Percentiles rank a stretch among this genome's conserved stretches.
These are phyloP conservation scores for Amaranthus tricolor DNA, from an alignment of 179 eudicot species.

Conservation along the genomic window DNA sequence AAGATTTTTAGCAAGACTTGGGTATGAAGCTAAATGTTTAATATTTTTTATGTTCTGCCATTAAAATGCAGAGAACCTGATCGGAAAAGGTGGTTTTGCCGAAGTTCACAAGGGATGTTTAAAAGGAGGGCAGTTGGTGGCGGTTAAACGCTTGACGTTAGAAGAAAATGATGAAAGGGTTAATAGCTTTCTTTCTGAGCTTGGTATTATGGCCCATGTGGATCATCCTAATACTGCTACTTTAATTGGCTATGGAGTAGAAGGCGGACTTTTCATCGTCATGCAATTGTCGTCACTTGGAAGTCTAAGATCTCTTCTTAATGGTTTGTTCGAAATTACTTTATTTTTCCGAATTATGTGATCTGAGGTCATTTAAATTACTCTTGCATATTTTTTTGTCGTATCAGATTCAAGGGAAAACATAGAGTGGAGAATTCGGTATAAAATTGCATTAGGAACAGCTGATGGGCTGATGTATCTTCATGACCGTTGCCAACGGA, in stretches of 20 bases:
- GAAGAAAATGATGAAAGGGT: slow-evolving; percentile 60
- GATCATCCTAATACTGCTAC: slow-evolving; percentile 85
- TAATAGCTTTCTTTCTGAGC: slow-evolving; percentile 64
- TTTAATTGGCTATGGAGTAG: slow-evolving; percentile 73
- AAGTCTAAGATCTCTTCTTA: slow-evolving; percentile 75
- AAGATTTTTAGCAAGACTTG: not conserved
- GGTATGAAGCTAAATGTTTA: not conserved
- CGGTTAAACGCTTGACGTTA: slow-evolving; percentile 58
- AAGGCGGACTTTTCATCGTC: slow-evolving; percentile 66
- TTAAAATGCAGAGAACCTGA: slow-evolving; percentile 52
- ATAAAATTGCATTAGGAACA: slow-evolving; percentile 66
- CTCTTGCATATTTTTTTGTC: not conserved
- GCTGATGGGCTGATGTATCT: slow-evolving; percentile 78
- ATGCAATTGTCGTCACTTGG: slow-evolving; percentile 80
- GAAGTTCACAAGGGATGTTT: slow-evolving; percentile 73
- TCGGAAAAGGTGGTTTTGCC: slow-evolving; percentile 86
- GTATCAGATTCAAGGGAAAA: slow-evolving; percentile 47
- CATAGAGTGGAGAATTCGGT: slow-evolving; percentile 56
- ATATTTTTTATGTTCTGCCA: not conserved
- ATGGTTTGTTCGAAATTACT: slow-evolving; percentile 41
- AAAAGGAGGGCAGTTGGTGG: slow-evolving; percentile 62
- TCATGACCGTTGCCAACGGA: slow-evolving; percentile 72
- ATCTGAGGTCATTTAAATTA: not conserved
- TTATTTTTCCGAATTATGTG: not conserved
- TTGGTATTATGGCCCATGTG: slow-evolving; percentile 83